A percentile compares a stretch with the other conserved stretches of the same genome.
Conservation (phyloP, 2,329 filamentous ascomycete species). For the Tolypocladium sp. region DNA sequence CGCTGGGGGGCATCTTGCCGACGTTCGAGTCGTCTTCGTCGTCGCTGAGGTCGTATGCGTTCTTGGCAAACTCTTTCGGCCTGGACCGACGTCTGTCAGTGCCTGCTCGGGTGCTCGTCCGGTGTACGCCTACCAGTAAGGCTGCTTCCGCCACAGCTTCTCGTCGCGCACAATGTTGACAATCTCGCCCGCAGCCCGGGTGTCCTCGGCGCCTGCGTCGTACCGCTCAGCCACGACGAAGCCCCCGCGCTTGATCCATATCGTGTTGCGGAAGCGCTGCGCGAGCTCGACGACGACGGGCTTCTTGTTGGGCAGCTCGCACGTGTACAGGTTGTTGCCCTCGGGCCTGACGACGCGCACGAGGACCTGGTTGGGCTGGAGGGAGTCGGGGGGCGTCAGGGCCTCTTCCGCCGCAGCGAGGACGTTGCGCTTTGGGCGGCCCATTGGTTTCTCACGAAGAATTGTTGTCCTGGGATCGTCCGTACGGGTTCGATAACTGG, state of each 20-base stretch:
- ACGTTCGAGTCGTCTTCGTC: constrained; percentile 72
- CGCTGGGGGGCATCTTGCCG: constrained; percentile 77
- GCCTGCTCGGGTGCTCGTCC: background rate
- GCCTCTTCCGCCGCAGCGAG: constrained; percentile 69
- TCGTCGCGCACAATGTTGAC: constrained; percentile 88
- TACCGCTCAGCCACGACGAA: constrained; percentile 74
- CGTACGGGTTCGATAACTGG: background rate
- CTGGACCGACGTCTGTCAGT: constrained; percentile 31
- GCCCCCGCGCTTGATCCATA: constrained; percentile 86
- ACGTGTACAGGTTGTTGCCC: constrained; percentile 83
- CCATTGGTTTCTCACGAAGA: constrained; percentile 16
- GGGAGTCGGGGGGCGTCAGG: constrained; percentile 48
- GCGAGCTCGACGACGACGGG: constrained; percentile 71
- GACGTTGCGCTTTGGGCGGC: constrained; percentile 56
- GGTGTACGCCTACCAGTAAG: constrained; percentile 59
- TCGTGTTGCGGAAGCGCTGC: constrained; percentile 77
- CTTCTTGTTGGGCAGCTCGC: constrained; percentile 59
- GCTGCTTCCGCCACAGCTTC: constrained; percentile 80
- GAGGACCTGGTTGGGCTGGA: constrained; percentile 54
- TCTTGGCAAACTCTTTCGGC: constrained; percentile 71
- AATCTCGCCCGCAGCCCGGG: constrained; percentile 81
- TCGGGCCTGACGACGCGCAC: constrained; percentile 73
- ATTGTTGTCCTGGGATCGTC: background rate
- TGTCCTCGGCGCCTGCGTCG: constrained; percentile 55
- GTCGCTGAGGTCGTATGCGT: constrained; percentile 50